These are phyloP conservation scores for Botrytis deweyae DNA, from an alignment of 2,329 filamentous ascomycete species.

Conservation along the genomic window DNA sequence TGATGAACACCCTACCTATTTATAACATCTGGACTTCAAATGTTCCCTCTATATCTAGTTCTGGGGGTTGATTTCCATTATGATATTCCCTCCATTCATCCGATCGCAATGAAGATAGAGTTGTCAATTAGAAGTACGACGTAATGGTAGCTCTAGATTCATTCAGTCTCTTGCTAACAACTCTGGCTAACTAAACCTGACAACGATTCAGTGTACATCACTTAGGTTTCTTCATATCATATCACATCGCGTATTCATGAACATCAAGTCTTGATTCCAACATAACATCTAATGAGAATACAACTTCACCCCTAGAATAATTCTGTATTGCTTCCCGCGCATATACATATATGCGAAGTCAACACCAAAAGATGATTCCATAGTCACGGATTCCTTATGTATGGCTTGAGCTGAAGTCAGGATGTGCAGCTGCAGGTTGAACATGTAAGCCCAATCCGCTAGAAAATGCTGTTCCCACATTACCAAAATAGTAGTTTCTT, in stretches of 20 bases:
- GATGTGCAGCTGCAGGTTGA: not conserved
- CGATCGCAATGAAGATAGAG: not conserved
- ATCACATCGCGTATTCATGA: not conserved
- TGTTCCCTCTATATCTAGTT: no score
- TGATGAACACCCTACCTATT: not conserved
- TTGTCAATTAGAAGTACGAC: not conserved
- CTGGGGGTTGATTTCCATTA: not conserved
- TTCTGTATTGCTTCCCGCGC: not conserved
- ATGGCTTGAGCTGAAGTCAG: not conserved
- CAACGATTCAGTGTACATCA: not conserved
- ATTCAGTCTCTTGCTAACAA: no score
- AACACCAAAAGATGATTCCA: not conserved
- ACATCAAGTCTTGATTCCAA: not conserved
- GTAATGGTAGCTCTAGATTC: not conserved
- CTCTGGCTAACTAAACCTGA: no score
- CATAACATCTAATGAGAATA: not conserved
- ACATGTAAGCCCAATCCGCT: not conserved
- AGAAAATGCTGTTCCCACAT: not conserved
- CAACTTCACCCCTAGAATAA: not conserved
- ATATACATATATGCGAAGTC: not conserved
- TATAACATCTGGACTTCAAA: not conserved
- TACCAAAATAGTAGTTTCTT: not conserved
- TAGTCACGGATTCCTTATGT: not conserved
- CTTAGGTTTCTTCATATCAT: not conserved
- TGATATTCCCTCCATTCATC: not conserved